These are phyloP conservation scores for Tetrahymena thermophila DNA, from an alignment of 73 alveolate species.

Conservation along the genomic window DNA sequence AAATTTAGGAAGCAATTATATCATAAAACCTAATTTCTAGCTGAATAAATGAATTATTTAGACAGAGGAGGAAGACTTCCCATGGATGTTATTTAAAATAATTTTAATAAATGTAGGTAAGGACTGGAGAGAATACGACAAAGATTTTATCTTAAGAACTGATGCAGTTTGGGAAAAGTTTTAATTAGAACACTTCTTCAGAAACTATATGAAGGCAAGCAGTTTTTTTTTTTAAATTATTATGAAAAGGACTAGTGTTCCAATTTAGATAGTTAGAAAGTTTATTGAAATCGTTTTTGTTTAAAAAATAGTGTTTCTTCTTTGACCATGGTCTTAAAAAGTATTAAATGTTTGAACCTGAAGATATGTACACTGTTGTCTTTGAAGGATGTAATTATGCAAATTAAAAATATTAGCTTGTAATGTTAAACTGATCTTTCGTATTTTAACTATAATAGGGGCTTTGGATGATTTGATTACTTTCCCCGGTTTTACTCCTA, in stretches of 20 bases:
- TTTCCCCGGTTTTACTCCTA: constrained; percentile 38
- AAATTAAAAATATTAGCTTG: neutral
- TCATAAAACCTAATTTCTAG: neutral
- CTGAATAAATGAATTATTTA: neutral
- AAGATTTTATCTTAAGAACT: constrained; percentile 37
- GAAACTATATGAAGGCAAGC: constrained; percentile 31
- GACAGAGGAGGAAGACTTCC: neutral
- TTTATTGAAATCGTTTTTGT: neutral
- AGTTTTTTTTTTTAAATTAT: neutral
- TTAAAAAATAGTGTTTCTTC: constrained; percentile 31
- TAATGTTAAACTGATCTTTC: neutral
- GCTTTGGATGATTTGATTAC: constrained; percentile 44
- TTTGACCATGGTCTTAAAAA: constrained; percentile 26
- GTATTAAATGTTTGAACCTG: constrained; percentile 40
- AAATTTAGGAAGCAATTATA: neutral
- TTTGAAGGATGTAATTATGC: constrained; percentile 39
- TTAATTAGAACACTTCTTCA: constrained; percentile 37
- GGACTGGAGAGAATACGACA: constrained; percentile 34
- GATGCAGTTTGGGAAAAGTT: constrained; percentile 49
- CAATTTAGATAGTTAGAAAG: neutral
- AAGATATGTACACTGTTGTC: constrained; percentile 38
- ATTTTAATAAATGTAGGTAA: constrained; percentile 4
- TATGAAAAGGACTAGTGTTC: neutral
- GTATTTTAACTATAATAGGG: constrained; percentile 11
- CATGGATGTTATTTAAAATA: neutral